A percentile compares a stretch with the other conserved stretches of the same genome.
Conservation (phyloP, 805 yeast genomes). For the Barnettozyma pratensis region DNA sequence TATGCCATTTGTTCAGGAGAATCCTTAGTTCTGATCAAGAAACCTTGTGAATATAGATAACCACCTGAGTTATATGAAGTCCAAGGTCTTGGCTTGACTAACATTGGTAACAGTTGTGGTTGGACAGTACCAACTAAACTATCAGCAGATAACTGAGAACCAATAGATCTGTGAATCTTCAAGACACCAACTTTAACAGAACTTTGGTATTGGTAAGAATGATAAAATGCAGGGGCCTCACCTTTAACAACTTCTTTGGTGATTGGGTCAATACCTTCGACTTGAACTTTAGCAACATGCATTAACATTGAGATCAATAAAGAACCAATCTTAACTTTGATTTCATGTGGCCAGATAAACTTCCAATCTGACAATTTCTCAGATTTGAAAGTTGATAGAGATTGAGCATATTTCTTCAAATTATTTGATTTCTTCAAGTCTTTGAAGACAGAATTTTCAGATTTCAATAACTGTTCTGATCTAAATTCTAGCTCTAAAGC, state of each 20-base stretch:
- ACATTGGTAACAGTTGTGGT: constrained; percentile 91
- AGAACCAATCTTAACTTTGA: constrained; percentile 75
- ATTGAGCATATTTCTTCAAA: constrained; percentile 22
- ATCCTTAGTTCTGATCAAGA: constrained; percentile 71
- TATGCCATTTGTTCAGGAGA: constrained; percentile 90
- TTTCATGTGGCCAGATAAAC: constrained; percentile 49
- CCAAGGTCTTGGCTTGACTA: constrained; percentile 90
- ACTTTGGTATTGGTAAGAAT: constrained; percentile 73
- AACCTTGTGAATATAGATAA: constrained; percentile 57
- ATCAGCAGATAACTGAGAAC: constrained; percentile 62
- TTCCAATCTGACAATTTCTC: constrained; percentile 32
- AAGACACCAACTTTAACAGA: constrained; percentile 82
- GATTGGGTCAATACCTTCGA: constrained; percentile 74
- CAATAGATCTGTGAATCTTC: constrained; percentile 65
- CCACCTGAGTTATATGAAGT: constrained; percentile 79
- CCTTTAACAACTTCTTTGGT: constrained; percentile 65
- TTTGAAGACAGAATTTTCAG: constrained; percentile 51
- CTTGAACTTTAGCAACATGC: constrained; percentile 78
- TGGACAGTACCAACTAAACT: constrained; percentile 59
- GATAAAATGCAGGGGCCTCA: constrained; percentile 85
- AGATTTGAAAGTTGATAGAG: constrained; percentile 30
- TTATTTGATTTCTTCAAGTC: constrained; percentile 38
- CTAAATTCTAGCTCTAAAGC: constrained; percentile 83
- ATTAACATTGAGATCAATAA: constrained; percentile 67
- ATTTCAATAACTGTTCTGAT: constrained; percentile 56